Evolutionary conservation across 768 basidiomycete genomes (phyloP).

Genomic region (Suillus placidus): DNA sequence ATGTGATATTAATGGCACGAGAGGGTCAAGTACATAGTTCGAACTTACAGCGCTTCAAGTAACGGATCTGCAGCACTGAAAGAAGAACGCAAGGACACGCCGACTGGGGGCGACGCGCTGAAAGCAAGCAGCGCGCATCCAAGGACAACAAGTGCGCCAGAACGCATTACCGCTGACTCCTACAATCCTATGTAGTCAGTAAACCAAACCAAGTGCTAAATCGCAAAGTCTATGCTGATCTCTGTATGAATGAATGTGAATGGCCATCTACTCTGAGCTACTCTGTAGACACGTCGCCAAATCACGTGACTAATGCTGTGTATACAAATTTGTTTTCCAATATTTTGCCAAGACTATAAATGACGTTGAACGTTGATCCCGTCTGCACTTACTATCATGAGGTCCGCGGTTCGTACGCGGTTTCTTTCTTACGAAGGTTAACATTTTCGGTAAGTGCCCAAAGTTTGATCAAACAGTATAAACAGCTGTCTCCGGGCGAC

Average conservation of each 20-base stretch:
- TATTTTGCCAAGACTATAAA: too few species aligned
- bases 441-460: neutral
- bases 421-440: neutral
- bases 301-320: neutral
- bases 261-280: too few species aligned
- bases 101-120: constrained; percentile 34
- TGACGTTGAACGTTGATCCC: too few species aligned
- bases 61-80: constrained; percentile 30
- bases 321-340: neutral
- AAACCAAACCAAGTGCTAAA: neutral
- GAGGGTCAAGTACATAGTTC: neutral
- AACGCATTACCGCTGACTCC: neutral
- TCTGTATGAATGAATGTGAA: too few species aligned
- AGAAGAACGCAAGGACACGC: constrained; percentile 32
- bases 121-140: constrained; percentile 16
- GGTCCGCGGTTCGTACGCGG: too few species aligned
- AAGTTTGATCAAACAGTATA: neutral
- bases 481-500: neutral
- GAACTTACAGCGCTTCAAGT: constrained; percentile 34
- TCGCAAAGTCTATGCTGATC: neutral
- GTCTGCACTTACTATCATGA: too few species aligned
- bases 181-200: neutral
- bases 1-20: neutral
- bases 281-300: neutral
- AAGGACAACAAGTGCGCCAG: constrained; percentile 6